A percentile compares a stretch with the other conserved stretches of the same genome.
These are phyloP conservation scores for Funneliformis geosporum DNA, from an alignment of 192 early-diverging fungal genomes.

Conservation along the genomic window DNA sequence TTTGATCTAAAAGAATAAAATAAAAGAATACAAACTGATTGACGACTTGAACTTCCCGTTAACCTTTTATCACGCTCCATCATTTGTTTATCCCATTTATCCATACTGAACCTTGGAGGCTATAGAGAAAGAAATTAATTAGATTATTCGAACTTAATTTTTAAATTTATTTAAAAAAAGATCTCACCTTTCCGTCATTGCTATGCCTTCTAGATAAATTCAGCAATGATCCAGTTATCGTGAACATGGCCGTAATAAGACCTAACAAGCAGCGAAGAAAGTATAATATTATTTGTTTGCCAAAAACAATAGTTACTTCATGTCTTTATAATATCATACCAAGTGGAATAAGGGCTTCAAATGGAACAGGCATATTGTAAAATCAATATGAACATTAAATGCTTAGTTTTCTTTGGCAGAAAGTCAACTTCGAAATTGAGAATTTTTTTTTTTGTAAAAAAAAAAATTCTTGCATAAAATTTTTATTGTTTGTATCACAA, in stretches of 20 bases:
- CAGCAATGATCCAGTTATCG: conserved; percentile 61
- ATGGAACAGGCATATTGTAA: conserved; percentile 69
- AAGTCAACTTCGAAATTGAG: too few relatives aligned
- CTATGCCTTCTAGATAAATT: conserved; percentile 55
- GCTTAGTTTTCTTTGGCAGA: too few relatives aligned
- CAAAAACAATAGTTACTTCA: background rate
- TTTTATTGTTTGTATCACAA: background rate
- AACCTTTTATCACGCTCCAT: conserved; percentile 75
- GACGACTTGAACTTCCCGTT: conserved; percentile 69
- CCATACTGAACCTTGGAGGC: conserved; percentile 64
- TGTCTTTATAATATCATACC: conserved; percentile 34
- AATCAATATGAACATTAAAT: background rate
- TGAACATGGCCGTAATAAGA: conserved; percentile 67
- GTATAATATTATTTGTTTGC: background rate
- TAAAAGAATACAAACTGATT: conserved; percentile 48
- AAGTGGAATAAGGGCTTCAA: conserved; percentile 76
- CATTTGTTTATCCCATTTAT: conserved; percentile 79
- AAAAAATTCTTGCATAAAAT: too few relatives aligned
- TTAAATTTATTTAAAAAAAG: background rate
- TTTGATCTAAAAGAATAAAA: background rate
- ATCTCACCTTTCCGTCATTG: conserved; percentile 66
- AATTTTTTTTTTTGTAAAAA: too few relatives aligned
- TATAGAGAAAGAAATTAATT: conserved; percentile 32
- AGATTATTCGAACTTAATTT: background rate
- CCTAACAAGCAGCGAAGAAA: conserved; percentile 2